phyloP scores from a whole-genome alignment of 208 protist genomes.

The Trichomonas tenax region DNA sequence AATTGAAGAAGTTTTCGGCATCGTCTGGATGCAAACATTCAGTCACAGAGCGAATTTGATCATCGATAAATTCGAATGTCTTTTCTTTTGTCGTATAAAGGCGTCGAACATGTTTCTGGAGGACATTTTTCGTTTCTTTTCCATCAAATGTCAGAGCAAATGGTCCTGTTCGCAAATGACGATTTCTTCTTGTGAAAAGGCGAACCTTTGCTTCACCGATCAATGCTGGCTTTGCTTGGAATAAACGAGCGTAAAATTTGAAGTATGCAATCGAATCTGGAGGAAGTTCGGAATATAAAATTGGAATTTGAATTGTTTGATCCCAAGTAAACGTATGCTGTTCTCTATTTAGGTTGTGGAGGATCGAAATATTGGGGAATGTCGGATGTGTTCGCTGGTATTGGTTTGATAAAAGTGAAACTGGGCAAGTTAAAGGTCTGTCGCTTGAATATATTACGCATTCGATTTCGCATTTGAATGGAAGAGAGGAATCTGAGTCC shows the following conservation, averaged over 20 bases:
- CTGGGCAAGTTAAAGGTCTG: not conserved
- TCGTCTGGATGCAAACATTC: not conserved
- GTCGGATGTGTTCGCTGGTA: not conserved
- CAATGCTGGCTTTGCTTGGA: not conserved
- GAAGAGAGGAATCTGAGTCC: not conserved
- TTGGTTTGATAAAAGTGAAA: not conserved
- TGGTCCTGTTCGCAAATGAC: not conserved
- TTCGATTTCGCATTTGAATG: slow-evolving; percentile 4
- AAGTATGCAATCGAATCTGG: not conserved
- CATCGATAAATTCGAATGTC: slow-evolving; percentile 14
- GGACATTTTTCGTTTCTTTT: not conserved
- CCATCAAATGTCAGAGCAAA: not conserved
- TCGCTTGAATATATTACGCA: not conserved
- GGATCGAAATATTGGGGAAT: not conserved
- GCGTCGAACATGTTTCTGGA: not conserved
- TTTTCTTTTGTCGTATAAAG: not conserved
- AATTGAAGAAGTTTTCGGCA: not conserved
- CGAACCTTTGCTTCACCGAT: not conserved
- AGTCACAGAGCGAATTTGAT: not conserved
- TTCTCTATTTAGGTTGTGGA: not conserved
- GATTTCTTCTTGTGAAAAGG: not conserved
- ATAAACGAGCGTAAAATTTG: not conserved
- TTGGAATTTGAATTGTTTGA: not conserved
- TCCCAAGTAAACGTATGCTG: slow-evolving; percentile 8
- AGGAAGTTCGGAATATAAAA: slow-evolving; percentile 16